Base-by-base conservation (phyloP, 1,284 basidiomycete genomes). In the Takashimella koratensis region DNA sequence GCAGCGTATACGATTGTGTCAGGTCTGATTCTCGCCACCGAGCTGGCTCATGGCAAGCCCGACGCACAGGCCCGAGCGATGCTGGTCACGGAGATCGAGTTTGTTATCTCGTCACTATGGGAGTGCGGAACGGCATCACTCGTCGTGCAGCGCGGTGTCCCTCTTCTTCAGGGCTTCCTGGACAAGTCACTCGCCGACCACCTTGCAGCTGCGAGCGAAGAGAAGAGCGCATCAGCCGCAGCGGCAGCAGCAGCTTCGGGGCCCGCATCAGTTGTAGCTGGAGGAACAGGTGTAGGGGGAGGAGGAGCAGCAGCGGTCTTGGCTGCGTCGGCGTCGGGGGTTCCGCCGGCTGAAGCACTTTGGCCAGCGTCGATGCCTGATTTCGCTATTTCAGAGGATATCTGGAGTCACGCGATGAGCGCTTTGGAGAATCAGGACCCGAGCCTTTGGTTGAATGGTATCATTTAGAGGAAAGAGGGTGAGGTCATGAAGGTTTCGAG, bases 1-100 rank as follows among this genome's bases (percentile, higher is more conserved):
- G 59, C 62, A 2, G 62, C 61, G 8, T 59, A 64, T 52, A 63
- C 64, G 0, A 59, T 68, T 5, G 57, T 68, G 8, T 58, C 59
- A 2, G 66, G 62, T 11, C 62, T 63, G 27, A 58, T 68, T 3
- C 50, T 68, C 25, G 58, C 59, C 16, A 60, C 54, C 11, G 66
- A 68, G 44, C 56, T 68, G 8, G 44, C 63, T 11, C 60, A 67
- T 50, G 63, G 64, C 45, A 51, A 46, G 10, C 62, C 59, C 1
- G 54, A 59, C 10, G 44, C 53, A 2, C 50, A 47, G 40, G 47
- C 49, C 49, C 53, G 56, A 5, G 45, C 43, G 12, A 42, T 51
- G 49, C 56, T 60, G 25, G 45, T 60, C 11, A n/a, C 40, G 30
- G 59, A 60, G 51, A 55, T 60, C 16, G 53, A 57, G 21, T 45